phyloP scores from a whole-genome alignment of 495 filamentous ascomycete species.

The Choiromyces venosus region DNA sequence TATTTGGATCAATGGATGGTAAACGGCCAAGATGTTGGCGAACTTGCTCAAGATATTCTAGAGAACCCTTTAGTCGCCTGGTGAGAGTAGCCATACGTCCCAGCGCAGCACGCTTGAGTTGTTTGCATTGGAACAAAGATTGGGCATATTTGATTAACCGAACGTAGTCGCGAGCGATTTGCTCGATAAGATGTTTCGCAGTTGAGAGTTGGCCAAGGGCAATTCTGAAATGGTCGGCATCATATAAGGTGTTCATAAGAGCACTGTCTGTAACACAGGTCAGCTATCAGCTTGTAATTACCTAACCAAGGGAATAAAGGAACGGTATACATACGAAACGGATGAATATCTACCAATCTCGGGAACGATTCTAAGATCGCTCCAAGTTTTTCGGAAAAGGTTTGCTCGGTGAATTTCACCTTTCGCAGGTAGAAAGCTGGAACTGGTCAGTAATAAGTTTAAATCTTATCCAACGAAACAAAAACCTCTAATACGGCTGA shows the following conservation, averaged over 20 bases:
- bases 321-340: slow-evolving; percentile 60
- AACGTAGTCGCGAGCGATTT: slow-evolving; percentile 88
- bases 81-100: slow-evolving; percentile 96
- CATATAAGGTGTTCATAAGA: slow-evolving; percentile 77
- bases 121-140: slow-evolving; percentile 91
- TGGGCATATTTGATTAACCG: slow-evolving; percentile 93
- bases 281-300: slow-evolving; percentile 35
- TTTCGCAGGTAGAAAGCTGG: slow-evolving; percentile 91
- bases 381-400: slow-evolving; percentile 87
- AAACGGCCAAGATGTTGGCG: slow-evolving; percentile 95
- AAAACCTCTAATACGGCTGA: slow-evolving; percentile 80
- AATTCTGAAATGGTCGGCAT: slow-evolving; percentile 97
- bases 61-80: slow-evolving; percentile 84
- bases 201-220: slow-evolving; percentile 93
- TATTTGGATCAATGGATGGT: slow-evolving; percentile 95
- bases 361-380: slow-evolving; percentile 89
- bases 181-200: slow-evolving; percentile 93
- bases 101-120: slow-evolving; percentile 80
- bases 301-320: slow-evolving; percentile 45
- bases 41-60: slow-evolving; percentile 95
- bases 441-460: slow-evolving; percentile 11
- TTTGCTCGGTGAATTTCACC: slow-evolving; percentile 98
- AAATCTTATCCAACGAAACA: slow-evolving; percentile 24
- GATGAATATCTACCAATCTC: slow-evolving; percentile 89
- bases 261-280: slow-evolving; percentile 55